Conservation (phyloP, 2,329 filamentous ascomycete genomes). For the Neonectria faginata region DNA sequence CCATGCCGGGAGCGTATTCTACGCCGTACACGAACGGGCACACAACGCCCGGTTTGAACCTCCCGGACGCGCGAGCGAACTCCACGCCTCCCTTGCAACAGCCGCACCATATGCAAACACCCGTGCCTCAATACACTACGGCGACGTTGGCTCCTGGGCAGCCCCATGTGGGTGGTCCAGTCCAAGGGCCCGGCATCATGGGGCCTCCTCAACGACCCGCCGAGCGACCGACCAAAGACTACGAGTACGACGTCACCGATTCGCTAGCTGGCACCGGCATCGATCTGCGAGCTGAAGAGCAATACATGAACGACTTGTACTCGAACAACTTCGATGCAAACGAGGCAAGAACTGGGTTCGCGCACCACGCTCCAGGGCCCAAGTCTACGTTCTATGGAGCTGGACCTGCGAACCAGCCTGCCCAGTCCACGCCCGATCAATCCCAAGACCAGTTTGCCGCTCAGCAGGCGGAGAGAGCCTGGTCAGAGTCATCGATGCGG, state of each 20-base stretch:
- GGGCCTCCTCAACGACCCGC: slow-evolving; percentile 70
- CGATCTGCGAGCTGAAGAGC: slow-evolving; percentile 87
- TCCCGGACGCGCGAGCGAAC: slow-evolving; percentile 51
- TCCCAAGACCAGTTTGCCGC: slow-evolving; percentile 74
- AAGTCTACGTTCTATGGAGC: slow-evolving; percentile 72
- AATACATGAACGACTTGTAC: slow-evolving; percentile 78
- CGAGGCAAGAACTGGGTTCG: slow-evolving; percentile 64
- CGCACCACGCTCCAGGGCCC: slow-evolving; percentile 63
- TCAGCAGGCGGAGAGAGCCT: slow-evolving; percentile 73
- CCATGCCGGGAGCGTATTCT: slow-evolving; percentile 48
- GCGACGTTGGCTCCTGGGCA: slow-evolving; percentile 37
- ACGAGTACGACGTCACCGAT: slow-evolving; percentile 82
- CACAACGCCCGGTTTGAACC: slow-evolving; percentile 50
- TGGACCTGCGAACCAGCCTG: slow-evolving; percentile 73
- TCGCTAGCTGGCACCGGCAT: slow-evolving; percentile 87
- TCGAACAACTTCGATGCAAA: slow-evolving; percentile 61
- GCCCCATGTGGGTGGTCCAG: slow-evolving; percentile 40
- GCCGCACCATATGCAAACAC: slow-evolving; percentile 45
- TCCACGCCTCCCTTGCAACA: slow-evolving; percentile 49
- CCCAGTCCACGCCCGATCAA: slow-evolving; percentile 57
- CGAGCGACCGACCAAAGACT: slow-evolving; percentile 72
- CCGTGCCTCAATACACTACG: slow-evolving; percentile 42
- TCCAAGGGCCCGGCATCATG: slow-evolving; percentile 56
- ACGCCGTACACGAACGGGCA: slow-evolving; percentile 56
- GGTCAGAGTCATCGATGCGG: slow-evolving; percentile 72